These are phyloP conservation scores for Isabelozyma gotoi DNA, from an alignment of 805 yeast genomes.

Conservation along the genomic window DNA sequence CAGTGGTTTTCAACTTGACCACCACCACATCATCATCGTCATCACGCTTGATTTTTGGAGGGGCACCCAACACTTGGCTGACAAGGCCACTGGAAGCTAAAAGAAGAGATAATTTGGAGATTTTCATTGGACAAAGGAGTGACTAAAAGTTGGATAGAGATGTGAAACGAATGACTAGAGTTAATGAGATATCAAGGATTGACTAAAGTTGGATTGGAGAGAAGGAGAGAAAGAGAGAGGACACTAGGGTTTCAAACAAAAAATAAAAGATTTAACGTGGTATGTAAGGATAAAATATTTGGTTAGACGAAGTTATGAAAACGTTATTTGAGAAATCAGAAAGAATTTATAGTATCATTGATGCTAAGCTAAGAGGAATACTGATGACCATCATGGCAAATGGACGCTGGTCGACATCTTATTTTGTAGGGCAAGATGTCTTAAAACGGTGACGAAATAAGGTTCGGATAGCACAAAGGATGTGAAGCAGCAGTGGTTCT, in stretches of 20 bases:
- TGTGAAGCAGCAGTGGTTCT: too few species aligned
- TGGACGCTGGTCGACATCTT: too few species aligned
- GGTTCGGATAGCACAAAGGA: too few species aligned
- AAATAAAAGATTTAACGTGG: too few species aligned
- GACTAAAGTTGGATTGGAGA: constrained; percentile 15
- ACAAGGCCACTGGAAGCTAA: constrained; percentile 18
- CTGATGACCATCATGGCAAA: too few species aligned
- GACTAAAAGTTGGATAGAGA: constrained; percentile 2
- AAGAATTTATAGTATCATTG: too few species aligned
- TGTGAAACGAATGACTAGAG: constrained; percentile 4
- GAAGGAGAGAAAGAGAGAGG: not conserved
- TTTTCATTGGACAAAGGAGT: constrained; percentile 21
- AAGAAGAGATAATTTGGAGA: constrained; percentile 20
- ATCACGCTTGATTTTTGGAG: constrained; percentile 15
- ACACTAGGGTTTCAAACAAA: not conserved
- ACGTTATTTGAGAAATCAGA: too few species aligned
- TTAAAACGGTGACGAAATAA: too few species aligned
- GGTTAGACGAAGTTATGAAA: too few species aligned
- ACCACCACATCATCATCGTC: constrained; percentile 25
- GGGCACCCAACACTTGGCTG: constrained; percentile 18
- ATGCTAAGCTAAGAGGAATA: too few species aligned
- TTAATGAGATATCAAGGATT: constrained; percentile 2
- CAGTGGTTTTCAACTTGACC: constrained; percentile 34
- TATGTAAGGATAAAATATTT: too few species aligned
- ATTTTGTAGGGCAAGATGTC: too few species aligned